A percentile compares a stretch with the other conserved stretches of the same genome.
These are phyloP conservation scores for Colletotrichum gigasporum DNA, from an alignment of 2,329 filamentous ascomycete species.

Conservation along the genomic window DNA sequence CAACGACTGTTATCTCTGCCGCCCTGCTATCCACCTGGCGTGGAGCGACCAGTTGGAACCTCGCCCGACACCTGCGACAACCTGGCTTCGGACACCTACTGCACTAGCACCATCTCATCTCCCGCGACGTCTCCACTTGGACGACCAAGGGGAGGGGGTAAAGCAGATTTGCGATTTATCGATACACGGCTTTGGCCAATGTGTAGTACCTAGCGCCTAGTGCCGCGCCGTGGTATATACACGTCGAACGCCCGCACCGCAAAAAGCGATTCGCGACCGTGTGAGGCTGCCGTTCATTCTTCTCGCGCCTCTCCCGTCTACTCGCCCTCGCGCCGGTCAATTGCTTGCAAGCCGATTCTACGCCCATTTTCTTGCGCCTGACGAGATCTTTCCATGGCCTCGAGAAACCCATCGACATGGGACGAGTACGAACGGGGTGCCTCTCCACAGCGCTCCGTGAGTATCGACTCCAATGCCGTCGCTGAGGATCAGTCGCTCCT, in stretches of 20 bases:
- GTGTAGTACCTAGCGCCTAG: constrained; percentile 6
- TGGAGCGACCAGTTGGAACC: constrained; percentile 27
- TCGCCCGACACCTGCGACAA: constrained; percentile 23
- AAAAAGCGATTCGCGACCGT: constrained; percentile 13
- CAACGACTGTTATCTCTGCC: constrained; percentile 23
- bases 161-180: constrained; percentile 25
- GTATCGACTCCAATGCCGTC: constrained; percentile 52
- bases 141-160: constrained; percentile 7
- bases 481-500: constrained; percentile 57
- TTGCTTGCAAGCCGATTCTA: background rate
- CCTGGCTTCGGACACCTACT: constrained; percentile 22
- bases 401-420: constrained; percentile 54
- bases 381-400: constrained; percentile 25
- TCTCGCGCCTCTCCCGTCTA: background rate
- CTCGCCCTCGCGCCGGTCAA: background rate
- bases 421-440: constrained; percentile 55
- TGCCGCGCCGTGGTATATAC: constrained; percentile 14
- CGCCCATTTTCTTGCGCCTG: background rate
- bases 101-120: constrained; percentile 31
- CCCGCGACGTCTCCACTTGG: constrained; percentile 27
- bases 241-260: constrained; percentile 16
- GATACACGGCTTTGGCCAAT: constrained; percentile 10
- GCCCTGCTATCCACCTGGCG: constrained; percentile 12
- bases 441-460: constrained; percentile 50
- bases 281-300: background rate